Conservation (phyloP, 495 filamentous ascomycete genomes). For the Penicillium desertorum region DNA sequence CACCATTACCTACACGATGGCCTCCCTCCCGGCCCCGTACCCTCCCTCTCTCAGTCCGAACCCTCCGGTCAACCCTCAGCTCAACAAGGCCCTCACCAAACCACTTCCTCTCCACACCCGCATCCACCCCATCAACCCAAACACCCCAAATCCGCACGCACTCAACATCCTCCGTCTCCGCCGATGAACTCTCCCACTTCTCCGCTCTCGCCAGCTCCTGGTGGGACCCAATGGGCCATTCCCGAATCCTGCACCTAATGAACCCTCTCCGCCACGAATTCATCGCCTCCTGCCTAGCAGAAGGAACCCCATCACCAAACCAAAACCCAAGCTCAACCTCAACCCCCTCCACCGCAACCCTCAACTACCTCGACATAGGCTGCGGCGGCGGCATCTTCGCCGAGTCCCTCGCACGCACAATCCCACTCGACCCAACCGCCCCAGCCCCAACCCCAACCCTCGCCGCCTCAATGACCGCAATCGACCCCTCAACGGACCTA, state of each 20-base stretch:
- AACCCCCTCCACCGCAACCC: slow-evolving; percentile 26
- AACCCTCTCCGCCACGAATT: slow-evolving; percentile 95
- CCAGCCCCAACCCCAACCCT: slow-evolving; percentile 54
- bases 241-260: slow-evolving; percentile 92
- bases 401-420: slow-evolving; percentile 78
- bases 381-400: slow-evolving; percentile 97
- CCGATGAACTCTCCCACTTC: slow-evolving; percentile 89
- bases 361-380: slow-evolving; percentile 86
- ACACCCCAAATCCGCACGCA: slow-evolving; percentile 35
- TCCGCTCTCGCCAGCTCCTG: slow-evolving; percentile 86
- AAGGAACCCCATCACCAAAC: slow-evolving; percentile 20
- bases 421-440: slow-evolving; percentile 44
- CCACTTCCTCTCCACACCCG: neutral
- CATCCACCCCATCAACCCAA: neutral
- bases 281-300: slow-evolving; percentile 67
- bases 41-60: slow-evolving; percentile 12
- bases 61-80: slow-evolving; percentile 6
- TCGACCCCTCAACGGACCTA: slow-evolving; percentile 81
- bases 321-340: slow-evolving; percentile 13
- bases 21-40: slow-evolving; percentile 10
- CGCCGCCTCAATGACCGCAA: slow-evolving; percentile 69
- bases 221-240: slow-evolving; percentile 97
- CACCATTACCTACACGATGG: slow-evolving; percentile 15
- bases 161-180: slow-evolving; percentile 70
- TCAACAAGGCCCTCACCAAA: slow-evolving; percentile 13